Base-by-base conservation (phyloP, 2,329 filamentous ascomycete genomes). In the Neofusicoccum ribis region DNA sequence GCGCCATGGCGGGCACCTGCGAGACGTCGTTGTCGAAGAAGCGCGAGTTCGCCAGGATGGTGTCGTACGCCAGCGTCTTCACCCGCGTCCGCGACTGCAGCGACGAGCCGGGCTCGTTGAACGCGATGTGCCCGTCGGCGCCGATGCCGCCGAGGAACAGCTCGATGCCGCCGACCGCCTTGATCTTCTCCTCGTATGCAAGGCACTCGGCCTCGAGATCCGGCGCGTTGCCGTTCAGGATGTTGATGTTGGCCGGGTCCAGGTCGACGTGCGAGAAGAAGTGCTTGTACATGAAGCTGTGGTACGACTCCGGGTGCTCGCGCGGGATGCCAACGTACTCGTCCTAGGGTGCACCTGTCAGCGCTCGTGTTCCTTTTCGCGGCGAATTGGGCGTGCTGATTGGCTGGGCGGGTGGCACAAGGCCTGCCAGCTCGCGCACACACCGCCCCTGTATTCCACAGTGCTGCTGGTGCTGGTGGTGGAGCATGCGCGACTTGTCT, bases 201-300 rank as follows among this genome's bases (percentile, higher is more conserved):
- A 89, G 85, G 73, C 91, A 94, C 78, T 95, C 92, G 46, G 87
- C 87, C 69, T 89, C 87, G 2, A 92, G 86, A 73, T 92, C 90
- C 14, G 85, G 80, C 0, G 91, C 91, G 74, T 93, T 94, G 72
- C 91, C 91, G 74, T 94, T 87, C 44, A 94, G 85, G 72, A 95
- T 92, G 79, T 96, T 89, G 74, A 95, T 92, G 76, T 94, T 93
- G 73, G 86, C 85, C 5, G 92, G 92, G 69, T 88, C 86, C 70
- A 95, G 89, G 74, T 96, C 91, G 71, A 95, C 89, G 69, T 88
- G 91, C 49, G 90, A 91, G 83, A 96, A 96, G 83, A 96, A 92
- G 80, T 95, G 85, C 79, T 91, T 91, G 86, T 93, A 96, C 92
- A 96, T 95, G 82, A 95, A 96, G 69, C 89, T 91, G 81, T 96